Base-by-base conservation (phyloP, 192 early-diverging fungal species). In the Backusella macrospora region DNA sequence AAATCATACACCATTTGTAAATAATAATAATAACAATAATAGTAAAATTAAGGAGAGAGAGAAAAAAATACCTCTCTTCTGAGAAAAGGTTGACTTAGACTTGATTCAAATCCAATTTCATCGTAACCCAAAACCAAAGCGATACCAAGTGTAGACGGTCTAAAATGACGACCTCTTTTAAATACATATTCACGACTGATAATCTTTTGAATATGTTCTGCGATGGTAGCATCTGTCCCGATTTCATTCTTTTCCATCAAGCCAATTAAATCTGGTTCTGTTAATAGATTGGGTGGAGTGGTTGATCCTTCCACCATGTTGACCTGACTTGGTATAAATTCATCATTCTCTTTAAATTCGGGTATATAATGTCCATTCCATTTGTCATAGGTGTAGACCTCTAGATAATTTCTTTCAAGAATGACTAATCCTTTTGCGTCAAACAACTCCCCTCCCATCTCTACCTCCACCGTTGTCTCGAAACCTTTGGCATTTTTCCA, bases 171-270 rank as follows among this genome's bases (percentile, higher is more conserved):
- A 6, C 82, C 84, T 21, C 86, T 83, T 64, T 96, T 92, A 59
- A 89, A 85, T 4, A 87, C 90, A 78, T 99, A 99, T 45, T 96
- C 88, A 13, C 98, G 89, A 2, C 93, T 91, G 12, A 91, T 87
- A 42, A 99, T 93, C 63, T 90, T 98, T 75, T 96, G 94, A 76
- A 99, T 99, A 68, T 98, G 97, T 42, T 97, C 93, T 8, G 92
- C 92, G 39, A 98, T 98, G 0, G 96, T 99, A 0, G 98, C 97
- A 79, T 99, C 98, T 6, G 98, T 99, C 14, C 93, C 98, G 47
- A 99, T 98, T 16, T 93, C 94, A 74, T 92, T 92, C 78, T 93
- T 91, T 70, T 98, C 94, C 96, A 99, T 98, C 23, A 92, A 70
- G 0, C 84, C 85, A 75, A 99, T 95, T 42, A 99, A 84, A 38